phyloP scores from a whole-genome alignment of 352 stramenopile species.

The Globisporangium acanthophoron region DNA sequence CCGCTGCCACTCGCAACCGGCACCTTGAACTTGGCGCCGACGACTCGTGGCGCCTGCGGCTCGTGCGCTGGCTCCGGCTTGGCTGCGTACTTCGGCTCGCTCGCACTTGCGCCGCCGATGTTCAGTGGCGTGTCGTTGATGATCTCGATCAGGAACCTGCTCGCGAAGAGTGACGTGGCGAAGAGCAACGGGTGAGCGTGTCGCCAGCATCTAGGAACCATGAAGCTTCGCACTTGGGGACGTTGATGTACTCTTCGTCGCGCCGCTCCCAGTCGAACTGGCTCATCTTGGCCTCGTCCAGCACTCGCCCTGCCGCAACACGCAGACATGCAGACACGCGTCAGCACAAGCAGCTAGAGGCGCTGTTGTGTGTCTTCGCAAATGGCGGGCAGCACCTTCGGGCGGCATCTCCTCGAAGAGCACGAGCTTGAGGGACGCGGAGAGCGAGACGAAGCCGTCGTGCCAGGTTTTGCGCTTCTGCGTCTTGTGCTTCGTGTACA shows the following conservation, averaged over 20 bases:
- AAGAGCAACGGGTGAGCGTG: neutral
- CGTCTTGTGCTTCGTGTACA: slow-evolving; percentile 88
- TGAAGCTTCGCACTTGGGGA: slow-evolving; percentile 34
- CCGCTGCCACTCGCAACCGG: slow-evolving; percentile 13
- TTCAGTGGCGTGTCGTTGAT: slow-evolving; percentile 52
- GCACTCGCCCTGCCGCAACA: slow-evolving; percentile 27
- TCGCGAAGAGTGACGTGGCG: neutral
- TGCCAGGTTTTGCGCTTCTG: slow-evolving; percentile 83
- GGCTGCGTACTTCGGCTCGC: neutral
- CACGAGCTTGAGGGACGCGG: slow-evolving; percentile 45
- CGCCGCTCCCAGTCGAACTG: slow-evolving; percentile 48
- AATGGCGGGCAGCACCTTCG: slow-evolving; percentile 15
- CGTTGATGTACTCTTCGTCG: slow-evolving; percentile 52
- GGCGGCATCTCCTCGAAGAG: slow-evolving; percentile 50
- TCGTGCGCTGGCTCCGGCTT: neutral
- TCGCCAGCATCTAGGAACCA: slow-evolving; percentile 1
- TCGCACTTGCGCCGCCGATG: slow-evolving; percentile 6
- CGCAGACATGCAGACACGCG: neutral
- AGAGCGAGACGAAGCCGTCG: slow-evolving; percentile 62
- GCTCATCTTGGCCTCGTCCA: slow-evolving; percentile 57
- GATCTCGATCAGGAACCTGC: slow-evolving; percentile 69
- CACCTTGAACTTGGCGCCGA: slow-evolving; percentile 27
- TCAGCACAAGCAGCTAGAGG: neutral
- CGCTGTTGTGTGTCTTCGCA: neutral
- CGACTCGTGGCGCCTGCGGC: neutral